Conservation (phyloP, 768 basidiomycete genomes). For the Serendipita sp. region DNA sequence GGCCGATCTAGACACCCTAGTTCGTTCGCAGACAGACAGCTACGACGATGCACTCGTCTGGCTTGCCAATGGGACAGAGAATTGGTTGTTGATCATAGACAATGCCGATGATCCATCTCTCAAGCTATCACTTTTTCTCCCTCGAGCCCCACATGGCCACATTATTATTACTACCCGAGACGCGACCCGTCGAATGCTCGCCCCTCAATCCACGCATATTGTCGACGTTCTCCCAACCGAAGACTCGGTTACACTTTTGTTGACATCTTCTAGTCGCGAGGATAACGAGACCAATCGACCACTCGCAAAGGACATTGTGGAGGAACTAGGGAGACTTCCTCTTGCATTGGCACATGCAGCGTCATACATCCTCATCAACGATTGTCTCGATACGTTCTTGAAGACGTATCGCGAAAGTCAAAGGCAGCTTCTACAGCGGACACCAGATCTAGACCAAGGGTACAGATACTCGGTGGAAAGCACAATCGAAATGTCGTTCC, state of each 20-base stretch:
- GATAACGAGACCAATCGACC: background rate
- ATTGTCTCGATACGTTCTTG: background rate
- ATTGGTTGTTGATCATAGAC: constrained; percentile 1
- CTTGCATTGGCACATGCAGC: background rate
- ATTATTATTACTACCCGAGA: background rate
- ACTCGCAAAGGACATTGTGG: background rate
- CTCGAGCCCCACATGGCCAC: background rate
- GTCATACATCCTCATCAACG: background rate
- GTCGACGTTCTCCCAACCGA: background rate
- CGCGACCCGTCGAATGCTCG: background rate
- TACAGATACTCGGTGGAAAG: background rate
- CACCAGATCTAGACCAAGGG: background rate
- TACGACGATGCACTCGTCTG: too few species aligned
- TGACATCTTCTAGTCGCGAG: background rate
- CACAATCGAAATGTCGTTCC: background rate
- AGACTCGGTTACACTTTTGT: background rate
- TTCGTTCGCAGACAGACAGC: too few species aligned
- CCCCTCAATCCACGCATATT: background rate
- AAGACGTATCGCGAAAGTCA: background rate
- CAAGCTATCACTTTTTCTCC: background rate
- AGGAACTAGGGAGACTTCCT: background rate
- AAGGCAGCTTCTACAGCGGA: background rate
- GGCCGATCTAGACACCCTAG: too few species aligned
- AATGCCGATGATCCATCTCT: background rate
- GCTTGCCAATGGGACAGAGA: too few species aligned